Conservation (phyloP, 345 rosid genomes). For the Populus nigra region DNA sequence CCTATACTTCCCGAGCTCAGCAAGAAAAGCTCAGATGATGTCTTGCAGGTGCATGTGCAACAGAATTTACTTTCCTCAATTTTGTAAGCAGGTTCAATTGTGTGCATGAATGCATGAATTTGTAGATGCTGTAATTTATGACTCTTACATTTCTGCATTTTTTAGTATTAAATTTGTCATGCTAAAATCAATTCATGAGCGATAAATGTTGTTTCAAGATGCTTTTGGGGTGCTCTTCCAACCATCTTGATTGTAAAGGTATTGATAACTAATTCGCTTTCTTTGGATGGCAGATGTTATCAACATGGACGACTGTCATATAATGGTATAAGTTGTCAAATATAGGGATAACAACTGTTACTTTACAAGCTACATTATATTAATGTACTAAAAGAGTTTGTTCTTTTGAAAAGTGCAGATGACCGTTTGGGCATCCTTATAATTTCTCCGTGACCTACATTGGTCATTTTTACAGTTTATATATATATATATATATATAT, state of each 20-base stretch:
- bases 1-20: constrained; percentile 41
- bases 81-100: constrained; percentile 6
- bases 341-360: not conserved
- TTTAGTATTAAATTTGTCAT: not conserved
- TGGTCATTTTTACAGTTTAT: too few relatives aligned
- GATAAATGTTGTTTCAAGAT: not conserved
- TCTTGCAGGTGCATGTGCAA: constrained; percentile 7
- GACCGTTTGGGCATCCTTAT: too few relatives aligned
- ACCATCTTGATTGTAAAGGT: not conserved
- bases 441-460: too few relatives aligned
- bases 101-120: not conserved
- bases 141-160: not conserved
- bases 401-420: too few relatives aligned
- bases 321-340: not conserved
- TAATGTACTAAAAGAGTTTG: too few relatives aligned
- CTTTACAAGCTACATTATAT: not conserved
- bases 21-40: constrained; percentile 36
- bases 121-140: not conserved
- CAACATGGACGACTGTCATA: not conserved
- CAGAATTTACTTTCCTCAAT: constrained; percentile 10
- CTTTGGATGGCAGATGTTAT: not conserved
- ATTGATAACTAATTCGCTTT: not conserved
- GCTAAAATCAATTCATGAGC: not conserved
- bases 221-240: not conserved
- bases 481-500: too few relatives aligned